phyloP scores from a whole-genome alignment of 805 yeast genomes.

The Barnettozyma sucrosica region DNA sequence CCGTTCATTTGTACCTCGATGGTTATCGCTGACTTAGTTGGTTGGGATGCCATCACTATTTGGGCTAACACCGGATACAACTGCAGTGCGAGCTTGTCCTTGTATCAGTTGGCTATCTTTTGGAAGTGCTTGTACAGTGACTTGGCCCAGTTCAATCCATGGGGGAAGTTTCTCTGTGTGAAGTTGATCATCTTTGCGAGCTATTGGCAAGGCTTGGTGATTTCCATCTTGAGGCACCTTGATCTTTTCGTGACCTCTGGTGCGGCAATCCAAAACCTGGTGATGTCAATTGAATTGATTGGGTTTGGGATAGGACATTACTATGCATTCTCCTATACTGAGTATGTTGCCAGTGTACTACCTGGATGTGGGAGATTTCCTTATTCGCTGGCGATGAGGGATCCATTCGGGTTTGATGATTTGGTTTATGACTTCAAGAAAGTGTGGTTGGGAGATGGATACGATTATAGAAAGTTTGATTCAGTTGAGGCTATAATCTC shows the following conservation, averaged over 20 bases:
- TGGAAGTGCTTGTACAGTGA: conserved; percentile 88
- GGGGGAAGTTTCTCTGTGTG: conserved; percentile 90
- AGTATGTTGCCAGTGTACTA: conserved; percentile 53
- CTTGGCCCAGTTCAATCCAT: conserved; percentile 73
- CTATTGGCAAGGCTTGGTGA: conserved; percentile 83
- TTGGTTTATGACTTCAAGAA: conserved; percentile 68
- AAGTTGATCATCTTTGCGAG: conserved; percentile 93
- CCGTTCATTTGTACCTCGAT: conserved; percentile 68
- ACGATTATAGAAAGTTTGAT: conserved; percentile 80
- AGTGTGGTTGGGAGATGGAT: conserved; percentile 62
- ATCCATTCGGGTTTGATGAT: conserved; percentile 74
- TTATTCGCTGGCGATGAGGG: conserved; percentile 60
- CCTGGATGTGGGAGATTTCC: conserved; percentile 69
- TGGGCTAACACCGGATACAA: conserved; percentile 73
- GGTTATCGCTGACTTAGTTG: conserved; percentile 40
- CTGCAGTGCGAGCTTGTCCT: conserved; percentile 69
- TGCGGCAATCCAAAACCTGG: conserved; percentile 64
- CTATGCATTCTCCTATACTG: conserved; percentile 73
- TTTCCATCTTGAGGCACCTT: conserved; percentile 46
- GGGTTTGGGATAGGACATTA: conserved; percentile 88
- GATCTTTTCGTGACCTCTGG: conserved; percentile 38
- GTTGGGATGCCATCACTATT: conserved; percentile 49
- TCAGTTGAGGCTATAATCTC: conserved; percentile 66
- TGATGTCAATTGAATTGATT: conserved; percentile 77
- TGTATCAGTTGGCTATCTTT: conserved; percentile 81